Evolutionary conservation across 768 basidiomycete genomes (phyloP), one percentile per base, ranked within the genome.

Genomic region (Leucocoprinus birnbaumii): DNA sequence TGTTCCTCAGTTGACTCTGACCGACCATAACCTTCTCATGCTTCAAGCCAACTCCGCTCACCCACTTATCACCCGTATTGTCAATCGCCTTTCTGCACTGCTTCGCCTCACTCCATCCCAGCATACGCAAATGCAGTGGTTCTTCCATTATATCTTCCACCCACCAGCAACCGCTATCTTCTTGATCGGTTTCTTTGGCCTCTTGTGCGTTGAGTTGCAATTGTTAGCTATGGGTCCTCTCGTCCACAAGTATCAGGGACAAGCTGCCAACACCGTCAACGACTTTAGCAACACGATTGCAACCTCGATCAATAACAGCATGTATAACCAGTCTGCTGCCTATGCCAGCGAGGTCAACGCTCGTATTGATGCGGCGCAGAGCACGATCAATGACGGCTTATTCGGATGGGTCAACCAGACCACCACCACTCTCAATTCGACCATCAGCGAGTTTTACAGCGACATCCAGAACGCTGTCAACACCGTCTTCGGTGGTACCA

Each of bases 361-460:
- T 18, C 87, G 83, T 26, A 83, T 98, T 19, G 79, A 82, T 47
- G 62, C 62, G 31, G 77, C 92, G 47, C 91, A 98, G 71, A 76
- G 74, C 37, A 80, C 83, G 5, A 82, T 98, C 69, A 92, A 98
- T 66, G 73, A 91, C 38, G 89, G 89, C 22, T 71, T 98, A 44
- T 96, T 98, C 59, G 94, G 94, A 9, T 98, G 95, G 95, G 87
- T 98, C 47, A 94, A 98, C 62, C 80, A 76, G 16, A 96, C 96
- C 7, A 96, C 94, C 1, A 85, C 83, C 3, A 85, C 87, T 5
- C 79, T 99, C 51, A 99, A 99, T 68, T 73, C 76, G 61, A 97
- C 96, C 2, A 73, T 99, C 63, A 87, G 82, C 66, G 78, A 76
- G 44, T 96, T 99, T 69, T 98, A 98, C 71, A 75, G 75, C 53